Base-by-base conservation (phyloP, 1,139 yeast species). In the Nakaseomyces sp. region DNA sequence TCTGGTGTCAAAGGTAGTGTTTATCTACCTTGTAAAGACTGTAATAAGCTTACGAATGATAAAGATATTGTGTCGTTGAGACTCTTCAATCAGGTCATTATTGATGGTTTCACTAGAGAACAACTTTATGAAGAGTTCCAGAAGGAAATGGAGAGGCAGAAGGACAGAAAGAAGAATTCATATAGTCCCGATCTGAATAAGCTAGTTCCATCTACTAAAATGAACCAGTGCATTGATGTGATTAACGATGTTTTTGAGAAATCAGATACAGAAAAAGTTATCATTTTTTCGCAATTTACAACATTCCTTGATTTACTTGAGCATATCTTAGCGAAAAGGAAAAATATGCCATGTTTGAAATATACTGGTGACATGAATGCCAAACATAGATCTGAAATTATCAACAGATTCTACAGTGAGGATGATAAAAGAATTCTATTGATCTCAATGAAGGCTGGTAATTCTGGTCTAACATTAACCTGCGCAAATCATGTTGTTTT, bases 401-500 rank as follows among this genome's bases (percentile, higher is more conserved):
- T 89, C 37, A 72, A 72, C 45, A 65, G 69, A 41, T 88, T 89
- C 57, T 82, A 81, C 60, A 76, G 76, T 47, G 73, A 76, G 37
- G 66, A 72, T 1, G 62, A 65, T 2, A 65, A 70, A 26, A 70
- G 70, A 41, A 73, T 89, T 9, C 64, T 89, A 58, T 68, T 89
- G 42, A 72, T 87, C 20, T 85, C 95, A 0, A 72, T 89, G 57
- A 81, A 81, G 58, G 95, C 96, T 1, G 97, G 97, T 54, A 88
- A 86, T 60, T 91, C 88, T 12, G 97, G 97, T 5, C 71, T 89
- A 50, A 89, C 96, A 0, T 70, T 89, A 51, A 89, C 96, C 0
- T 85, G 94, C 66, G 97, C 97, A 0, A 83, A 87, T 35, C 96
- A 87, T 61, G 94, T 89, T 9, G 77, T 89, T 42, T 74, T 89